These are phyloP conservation scores for Periglandula ipomoeae DNA, from an alignment of 2,329 filamentous ascomycete species.

Conservation along the genomic window DNA sequence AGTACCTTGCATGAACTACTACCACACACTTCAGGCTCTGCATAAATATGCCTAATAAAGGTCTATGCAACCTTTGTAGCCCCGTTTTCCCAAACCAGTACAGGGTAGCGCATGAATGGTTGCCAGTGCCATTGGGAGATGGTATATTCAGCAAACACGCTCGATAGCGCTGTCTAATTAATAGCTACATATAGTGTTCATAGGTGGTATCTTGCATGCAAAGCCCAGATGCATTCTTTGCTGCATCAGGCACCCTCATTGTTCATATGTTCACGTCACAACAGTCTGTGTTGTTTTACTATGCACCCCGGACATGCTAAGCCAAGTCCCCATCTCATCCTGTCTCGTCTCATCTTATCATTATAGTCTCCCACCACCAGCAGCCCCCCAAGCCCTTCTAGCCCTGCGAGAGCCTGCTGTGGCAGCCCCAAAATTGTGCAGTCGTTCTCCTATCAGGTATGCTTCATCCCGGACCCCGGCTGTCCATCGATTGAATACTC, in stretches of 20 bases:
- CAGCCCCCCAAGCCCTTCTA: slow-evolving; percentile 27
- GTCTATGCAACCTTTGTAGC: too few relatives aligned
- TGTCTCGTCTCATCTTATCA: too few relatives aligned
- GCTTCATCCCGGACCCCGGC: slow-evolving; percentile 84
- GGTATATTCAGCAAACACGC: not conserved
- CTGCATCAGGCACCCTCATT: not conserved
- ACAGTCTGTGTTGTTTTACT: not conserved
- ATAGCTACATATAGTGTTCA: not conserved
- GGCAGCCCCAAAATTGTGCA: slow-evolving; percentile 78
- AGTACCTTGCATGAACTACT: too few relatives aligned
- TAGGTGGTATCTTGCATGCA: not conserved
- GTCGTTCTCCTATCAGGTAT: slow-evolving; percentile 84
- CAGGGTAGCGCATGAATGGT: too few relatives aligned
- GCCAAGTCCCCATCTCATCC: too few relatives aligned
- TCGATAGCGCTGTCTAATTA: not conserved
- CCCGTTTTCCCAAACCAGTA: too few relatives aligned
- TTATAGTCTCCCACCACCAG: slow-evolving; percentile 15
- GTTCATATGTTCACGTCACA: not conserved
- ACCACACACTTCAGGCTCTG: too few relatives aligned
- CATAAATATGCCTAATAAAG: too few relatives aligned
- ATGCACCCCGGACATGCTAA: not conserved
- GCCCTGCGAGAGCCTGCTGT: slow-evolving; percentile 27
- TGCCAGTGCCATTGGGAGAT: too few relatives aligned
- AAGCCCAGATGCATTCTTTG: not conserved
- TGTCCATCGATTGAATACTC: slow-evolving; percentile 66